Evolutionary conservation across 345 rosid species (phyloP), one percentile per base, ranked within the genome.

Genomic region (Viola odorata): DNA sequence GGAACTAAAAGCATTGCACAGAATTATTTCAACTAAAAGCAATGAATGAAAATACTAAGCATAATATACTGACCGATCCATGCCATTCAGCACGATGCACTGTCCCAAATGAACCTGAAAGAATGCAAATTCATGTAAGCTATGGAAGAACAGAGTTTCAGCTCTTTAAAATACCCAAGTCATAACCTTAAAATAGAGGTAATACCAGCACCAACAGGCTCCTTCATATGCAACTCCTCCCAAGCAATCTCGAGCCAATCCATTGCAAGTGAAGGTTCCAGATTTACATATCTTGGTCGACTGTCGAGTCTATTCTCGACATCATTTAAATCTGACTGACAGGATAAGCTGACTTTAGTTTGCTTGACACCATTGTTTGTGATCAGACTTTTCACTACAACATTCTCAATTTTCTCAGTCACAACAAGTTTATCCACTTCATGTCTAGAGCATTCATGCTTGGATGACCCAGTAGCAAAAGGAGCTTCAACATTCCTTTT

Each of bases 21-120:
- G 50, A 32, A 10, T 3, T 3, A 23, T 1, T 23, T 6, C 44
- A 16, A 14, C 38, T 3, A 17, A 37, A 39, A 37, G 7, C 39
- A 12, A 17, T 16, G 8, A 9, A 13, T 11, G 12, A 36, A 32
- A 37, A 39, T 44, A 37, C 38, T 41, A 55, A 48, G 59, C 9
- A 45, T 17, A 13, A 42, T 45, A 64, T 65, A 83, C 96, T 69
- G 59, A 92, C 98, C 68, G 96, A 89, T 71, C 98, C 98, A 82
- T 89, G 87, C 96, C 98, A 92, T 77, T 92, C 98, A 75, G 98
- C 98, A 44, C 90, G 96, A 81, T 92, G 96, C 73, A 92, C 98
- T 14, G 94, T 92, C 68, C 96, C 94, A 79, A 92, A 92, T 52
- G 98, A 92, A 50, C 98, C 98, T 91, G 81, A 49, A 71, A 65